phyloP scores from a whole-genome alignment of 1,284 basidiomycete species.

The Anthracocystis panici-leucophaei region DNA sequence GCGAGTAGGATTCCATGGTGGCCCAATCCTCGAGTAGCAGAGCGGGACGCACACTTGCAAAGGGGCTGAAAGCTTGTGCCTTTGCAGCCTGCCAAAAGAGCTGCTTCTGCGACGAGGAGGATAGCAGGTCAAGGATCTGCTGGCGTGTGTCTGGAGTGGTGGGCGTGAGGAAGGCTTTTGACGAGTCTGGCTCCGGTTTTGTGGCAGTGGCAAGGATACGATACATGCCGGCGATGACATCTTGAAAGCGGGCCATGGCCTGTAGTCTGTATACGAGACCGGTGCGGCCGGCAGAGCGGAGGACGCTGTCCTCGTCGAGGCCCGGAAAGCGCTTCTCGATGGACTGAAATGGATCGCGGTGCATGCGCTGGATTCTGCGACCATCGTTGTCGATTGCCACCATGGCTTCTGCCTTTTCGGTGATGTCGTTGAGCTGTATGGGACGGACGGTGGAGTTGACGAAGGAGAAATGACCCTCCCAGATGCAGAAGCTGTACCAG shows the following conservation, averaged over 20 bases:
- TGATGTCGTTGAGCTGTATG: conserved; percentile 30
- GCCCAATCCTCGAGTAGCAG: conserved; percentile 49
- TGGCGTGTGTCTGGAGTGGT: conserved; percentile 35
- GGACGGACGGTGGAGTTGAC: conserved; percentile 47
- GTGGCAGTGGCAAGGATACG: conserved; percentile 36
- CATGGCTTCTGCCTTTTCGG: conserved; percentile 23
- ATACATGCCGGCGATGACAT: conserved; percentile 43
- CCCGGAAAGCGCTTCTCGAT: conserved; percentile 49
- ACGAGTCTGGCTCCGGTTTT: conserved; percentile 9
- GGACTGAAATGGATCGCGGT: conserved; percentile 41
- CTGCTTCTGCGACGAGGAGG: conserved; percentile 23
- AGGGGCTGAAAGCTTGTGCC: conserved; percentile 36
- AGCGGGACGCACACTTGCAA: conserved; percentile 39
- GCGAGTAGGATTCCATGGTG: conserved; percentile 45
- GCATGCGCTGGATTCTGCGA: conserved; percentile 36
- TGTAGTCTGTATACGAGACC: conserved; percentile 41
- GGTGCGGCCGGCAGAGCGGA: conserved; percentile 45
- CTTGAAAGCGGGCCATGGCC: conserved; percentile 45
- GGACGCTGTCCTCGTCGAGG: conserved; percentile 49
- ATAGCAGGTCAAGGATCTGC: conserved; percentile 33
- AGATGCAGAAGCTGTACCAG: conserved; percentile 48
- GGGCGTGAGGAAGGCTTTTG: conserved; percentile 6
- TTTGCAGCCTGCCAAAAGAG: conserved; percentile 35
- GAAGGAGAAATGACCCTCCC: conserved; percentile 52
- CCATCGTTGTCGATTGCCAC: conserved; percentile 44